Evolutionary conservation across 352 stramenopile species (phyloP), one percentile per base, ranked within the genome.

Genomic region (Phytophthora litchii): DNA sequence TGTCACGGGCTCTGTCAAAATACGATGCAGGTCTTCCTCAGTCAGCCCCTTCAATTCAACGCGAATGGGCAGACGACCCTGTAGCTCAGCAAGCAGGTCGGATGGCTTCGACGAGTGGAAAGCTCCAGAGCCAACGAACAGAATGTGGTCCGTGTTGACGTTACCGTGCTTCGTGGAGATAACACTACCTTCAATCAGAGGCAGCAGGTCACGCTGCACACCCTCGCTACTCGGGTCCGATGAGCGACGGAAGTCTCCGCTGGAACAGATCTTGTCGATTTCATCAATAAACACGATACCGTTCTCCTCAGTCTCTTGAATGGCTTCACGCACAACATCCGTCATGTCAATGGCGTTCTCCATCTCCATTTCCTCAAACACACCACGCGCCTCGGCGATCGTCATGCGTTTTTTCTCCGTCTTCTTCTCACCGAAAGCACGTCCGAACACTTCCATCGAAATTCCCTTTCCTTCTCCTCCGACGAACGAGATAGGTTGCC

Each of bases 261-360:
- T 94, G 36, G 95, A 98, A 69, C 96, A 98, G 61, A 99, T 99
- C 80, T 99, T 99, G 76, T 99, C 97, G 60, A 99, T 99, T 71
- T 99, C 98, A 76, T 99, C 98, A 61, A 99, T 99, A 71, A 99
- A 99, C 27, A 99, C 98, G 66, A 99, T 99, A 12, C 98, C 98
- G 54, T 96, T 98, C 79, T 99, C 94, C 70, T 99, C 97, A 5
- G 98, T 98, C 64, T 95, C 83, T n/a, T 72, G 71, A 37, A 95
- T 92, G 10, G 86, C 84, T 43, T 96, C 84, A 29, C 83, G 81
- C 61, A 94, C 75, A 5, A 96, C 87, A 47, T 97, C 88, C 45
- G 76, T 84, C 81, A 93, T 97, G 66, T 96, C 89, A 54, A 96
- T 94, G 16, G 85, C 80, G 54, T 97, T 96, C 57, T 99, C 96